These are phyloP conservation scores for Malassezia brasiliensis DNA, from an alignment of 1,284 basidiomycete species.

Conservation along the genomic window DNA sequence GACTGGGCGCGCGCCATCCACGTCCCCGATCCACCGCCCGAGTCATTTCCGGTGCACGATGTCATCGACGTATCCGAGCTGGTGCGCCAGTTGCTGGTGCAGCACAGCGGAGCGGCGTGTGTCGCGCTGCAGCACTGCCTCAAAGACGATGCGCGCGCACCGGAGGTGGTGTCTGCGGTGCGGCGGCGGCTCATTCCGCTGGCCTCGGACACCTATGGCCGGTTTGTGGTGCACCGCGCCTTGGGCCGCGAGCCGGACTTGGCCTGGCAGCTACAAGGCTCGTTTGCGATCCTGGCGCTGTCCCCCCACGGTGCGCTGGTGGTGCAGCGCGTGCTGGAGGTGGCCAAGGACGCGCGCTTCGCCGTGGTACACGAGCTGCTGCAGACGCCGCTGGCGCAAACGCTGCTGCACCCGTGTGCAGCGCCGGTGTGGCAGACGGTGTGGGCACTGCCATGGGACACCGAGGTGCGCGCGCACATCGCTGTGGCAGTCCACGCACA, in stretches of 20 bases:
- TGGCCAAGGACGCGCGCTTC: slow-evolving; percentile 18
- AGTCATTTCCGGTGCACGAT: not conserved
- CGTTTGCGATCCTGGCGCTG: slow-evolving; percentile 28
- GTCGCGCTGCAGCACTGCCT: slow-evolving; percentile 38
- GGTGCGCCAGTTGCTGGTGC: not conserved
- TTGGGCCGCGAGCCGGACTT: slow-evolving; percentile 17
- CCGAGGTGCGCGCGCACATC: slow-evolving; percentile 16
- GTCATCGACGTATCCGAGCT: not conserved
- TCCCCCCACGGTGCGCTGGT: slow-evolving; percentile 41
- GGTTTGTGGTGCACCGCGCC: slow-evolving; percentile 39
- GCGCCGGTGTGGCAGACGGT: slow-evolving; percentile 42
- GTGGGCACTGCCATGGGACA: slow-evolving; percentile 28
- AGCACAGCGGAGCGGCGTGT: slow-evolving; percentile 23
- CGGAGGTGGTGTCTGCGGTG: slow-evolving; percentile 26
- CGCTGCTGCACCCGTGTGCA: slow-evolving; percentile 32
- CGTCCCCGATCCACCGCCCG: not conserved
- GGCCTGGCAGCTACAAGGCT: slow-evolving; percentile 23
- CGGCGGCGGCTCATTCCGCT: slow-evolving; percentile 21
- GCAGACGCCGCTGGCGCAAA: slow-evolving; percentile 22
- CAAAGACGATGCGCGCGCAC: slow-evolving; percentile 20
- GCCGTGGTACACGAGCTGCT: slow-evolving; percentile 34
- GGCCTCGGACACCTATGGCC: slow-evolving; percentile 33
- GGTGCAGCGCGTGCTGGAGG: slow-evolving; percentile 31
- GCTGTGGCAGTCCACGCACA: slow-evolving; percentile 22
- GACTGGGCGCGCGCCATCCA: not conserved